These are phyloP conservation scores for Sphaerulina vaccinii DNA, from an alignment of 2,329 filamentous ascomycete genomes.

Conservation along the genomic window DNA sequence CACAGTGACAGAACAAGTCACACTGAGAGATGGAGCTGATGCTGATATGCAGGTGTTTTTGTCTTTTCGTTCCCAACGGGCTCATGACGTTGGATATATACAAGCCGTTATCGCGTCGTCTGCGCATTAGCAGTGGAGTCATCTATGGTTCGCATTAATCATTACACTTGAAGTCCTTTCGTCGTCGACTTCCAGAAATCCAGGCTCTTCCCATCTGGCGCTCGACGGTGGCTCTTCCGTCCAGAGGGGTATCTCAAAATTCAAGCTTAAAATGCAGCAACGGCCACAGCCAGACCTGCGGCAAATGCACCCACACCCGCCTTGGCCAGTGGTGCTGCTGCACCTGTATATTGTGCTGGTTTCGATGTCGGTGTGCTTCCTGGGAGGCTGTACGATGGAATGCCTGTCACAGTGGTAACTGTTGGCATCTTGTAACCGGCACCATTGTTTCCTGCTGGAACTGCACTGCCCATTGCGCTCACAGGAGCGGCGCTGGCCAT, in stretches of 20 bases:
- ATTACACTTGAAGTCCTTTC: constrained; percentile 9
- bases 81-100: constrained; percentile 10
- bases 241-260: constrained; percentile 4
- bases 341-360: constrained; percentile 12
- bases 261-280: constrained; percentile 11
- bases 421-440: constrained; percentile 8
- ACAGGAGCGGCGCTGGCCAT: background rate
- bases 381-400: constrained; percentile 11
- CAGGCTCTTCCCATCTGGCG: background rate
- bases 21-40: background rate
- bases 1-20: too few species aligned
- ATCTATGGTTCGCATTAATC: constrained; percentile 11
- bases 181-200: constrained; percentile 1
- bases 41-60: background rate
- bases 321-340: constrained; percentile 9
- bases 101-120: constrained; percentile 9
- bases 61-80: constrained; percentile 5
- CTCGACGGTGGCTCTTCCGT: background rate
- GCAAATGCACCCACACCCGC: constrained; percentile 14
- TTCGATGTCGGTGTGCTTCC: constrained; percentile 8
- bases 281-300: constrained; percentile 10
- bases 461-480: constrained; percentile 1
- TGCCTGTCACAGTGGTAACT: background rate
- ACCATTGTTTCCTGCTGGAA: background rate
- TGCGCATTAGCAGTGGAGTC: constrained; percentile 6